A percentile compares a stretch with the other conserved stretches of the same genome.
Evolutionary conservation across 2,329 filamentous ascomycete genomes (phyloP).

Genomic region (Alternaria panax): DNA sequence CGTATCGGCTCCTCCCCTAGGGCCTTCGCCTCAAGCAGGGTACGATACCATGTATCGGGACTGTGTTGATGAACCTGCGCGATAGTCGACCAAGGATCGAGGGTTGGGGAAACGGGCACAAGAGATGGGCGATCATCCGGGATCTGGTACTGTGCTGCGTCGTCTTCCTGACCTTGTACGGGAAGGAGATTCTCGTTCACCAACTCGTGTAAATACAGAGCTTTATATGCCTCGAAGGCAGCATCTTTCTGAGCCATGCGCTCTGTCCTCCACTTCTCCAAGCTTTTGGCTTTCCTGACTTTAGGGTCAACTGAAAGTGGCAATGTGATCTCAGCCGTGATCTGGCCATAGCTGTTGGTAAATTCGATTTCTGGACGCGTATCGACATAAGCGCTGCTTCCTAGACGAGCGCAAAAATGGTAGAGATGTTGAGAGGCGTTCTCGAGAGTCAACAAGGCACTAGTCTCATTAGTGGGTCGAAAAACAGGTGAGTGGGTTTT

Average conservation of each 20-base stretch:
- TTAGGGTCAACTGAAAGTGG: slow-evolving; percentile 72
- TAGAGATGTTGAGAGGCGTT: slow-evolving; percentile 78
- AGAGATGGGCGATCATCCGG: slow-evolving; percentile 38
- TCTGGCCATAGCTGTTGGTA: slow-evolving; percentile 39
- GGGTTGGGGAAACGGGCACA: slow-evolving; percentile 29
- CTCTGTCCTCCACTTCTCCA: slow-evolving; percentile 71
- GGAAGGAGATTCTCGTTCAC: slow-evolving; percentile 83
- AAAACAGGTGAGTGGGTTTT: neutral
- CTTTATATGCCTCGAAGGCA: slow-evolving; percentile 79
- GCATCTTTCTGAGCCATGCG: slow-evolving; percentile 79
- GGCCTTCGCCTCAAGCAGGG: slow-evolving; percentile 24
- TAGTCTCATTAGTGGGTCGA: slow-evolving; percentile 28
- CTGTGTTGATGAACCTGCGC: slow-evolving; percentile 21
- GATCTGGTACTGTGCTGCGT: slow-evolving; percentile 32
- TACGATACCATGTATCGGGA: slow-evolving; percentile 28
- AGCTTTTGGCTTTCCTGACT: slow-evolving; percentile 63
- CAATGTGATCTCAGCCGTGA: slow-evolving; percentile 70
- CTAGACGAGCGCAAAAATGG: slow-evolving; percentile 77
- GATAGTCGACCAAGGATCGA: slow-evolving; percentile 43
- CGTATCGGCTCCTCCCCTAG: slow-evolving; percentile 21
- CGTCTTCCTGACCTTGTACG: slow-evolving; percentile 44
- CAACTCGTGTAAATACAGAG: slow-evolving; percentile 72
- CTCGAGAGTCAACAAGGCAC: slow-evolving; percentile 74
- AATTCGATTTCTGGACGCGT: slow-evolving; percentile 72
- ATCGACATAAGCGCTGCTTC: slow-evolving; percentile 67